A percentile compares a stretch with the other conserved stretches of the same genome.
These are phyloP conservation scores for Ustilago vetiveriae DNA, from an alignment of 1,284 basidiomycete genomes.

Conservation along the genomic window DNA sequence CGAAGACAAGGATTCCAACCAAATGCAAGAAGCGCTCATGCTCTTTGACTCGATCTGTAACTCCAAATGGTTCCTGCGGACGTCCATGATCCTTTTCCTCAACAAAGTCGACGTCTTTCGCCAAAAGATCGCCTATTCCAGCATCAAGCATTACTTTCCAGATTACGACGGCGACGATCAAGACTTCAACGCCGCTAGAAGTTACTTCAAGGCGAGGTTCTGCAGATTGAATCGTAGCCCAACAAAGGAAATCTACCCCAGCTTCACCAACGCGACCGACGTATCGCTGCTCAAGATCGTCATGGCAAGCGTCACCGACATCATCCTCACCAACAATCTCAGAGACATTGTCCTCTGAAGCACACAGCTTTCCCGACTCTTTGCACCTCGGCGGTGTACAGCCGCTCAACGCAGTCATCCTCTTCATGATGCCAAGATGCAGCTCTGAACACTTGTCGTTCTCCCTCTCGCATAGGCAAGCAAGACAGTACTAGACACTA, in stretches of 20 bases:
- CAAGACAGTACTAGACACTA: no score
- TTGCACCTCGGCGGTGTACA: no score
- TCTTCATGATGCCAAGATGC: no score
- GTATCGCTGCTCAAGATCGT: conserved; percentile 88
- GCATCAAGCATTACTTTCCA: conserved; percentile 79
- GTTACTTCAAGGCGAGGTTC: conserved; percentile 90
- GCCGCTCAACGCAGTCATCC: no score
- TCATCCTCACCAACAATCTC: conserved; percentile 55
- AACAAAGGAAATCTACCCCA: conserved; percentile 86
- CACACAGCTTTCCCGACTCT: no score
- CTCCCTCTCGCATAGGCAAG: no score
- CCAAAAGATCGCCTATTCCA: conserved; percentile 80
- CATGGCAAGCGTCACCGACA: conserved; percentile 73
- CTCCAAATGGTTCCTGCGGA: conserved; percentile 89
- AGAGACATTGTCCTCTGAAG: conserved; percentile 36
- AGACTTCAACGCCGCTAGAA: conserved; percentile 79
- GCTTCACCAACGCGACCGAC: conserved; percentile 91
- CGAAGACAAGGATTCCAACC: conserved; percentile 90
- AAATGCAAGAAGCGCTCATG: conserved; percentile 95
- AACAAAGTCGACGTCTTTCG: conserved; percentile 78
- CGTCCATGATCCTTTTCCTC: conserved; percentile 83
- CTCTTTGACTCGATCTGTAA: conserved; percentile 98
- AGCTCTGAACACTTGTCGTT: no score
- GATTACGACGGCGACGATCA: conserved; percentile 67
- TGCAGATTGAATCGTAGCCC: conserved; percentile 81